Evolutionary conservation across 805 yeast genomes (phyloP).

Genomic region (Kodamaea neixiangensis): DNA sequence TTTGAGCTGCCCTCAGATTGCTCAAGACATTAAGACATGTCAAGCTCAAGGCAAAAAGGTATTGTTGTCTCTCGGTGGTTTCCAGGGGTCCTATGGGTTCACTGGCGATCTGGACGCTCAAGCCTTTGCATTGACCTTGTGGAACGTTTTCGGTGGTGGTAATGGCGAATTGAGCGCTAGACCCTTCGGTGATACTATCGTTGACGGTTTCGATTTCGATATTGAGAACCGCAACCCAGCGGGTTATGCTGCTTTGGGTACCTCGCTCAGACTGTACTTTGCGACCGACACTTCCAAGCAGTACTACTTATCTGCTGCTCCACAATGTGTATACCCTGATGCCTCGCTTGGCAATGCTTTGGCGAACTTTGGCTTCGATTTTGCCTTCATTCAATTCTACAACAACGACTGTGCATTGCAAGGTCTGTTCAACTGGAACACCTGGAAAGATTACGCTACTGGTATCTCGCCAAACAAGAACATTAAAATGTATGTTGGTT

Average conservation of each 20-base stretch:
- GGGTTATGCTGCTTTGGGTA: conserved; percentile 66
- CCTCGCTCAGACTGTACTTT: conserved; percentile 25
- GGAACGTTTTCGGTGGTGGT: conserved; percentile 28
- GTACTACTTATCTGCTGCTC: conserved; percentile 85
- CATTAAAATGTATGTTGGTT: conserved; percentile 71
- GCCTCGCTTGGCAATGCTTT: conserved; percentile 32
- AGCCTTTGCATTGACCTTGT: conserved; percentile 31
- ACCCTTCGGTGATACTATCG: conserved; percentile 70
- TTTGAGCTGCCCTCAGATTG: conserved; percentile 32
- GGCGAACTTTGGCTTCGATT: conserved; percentile 65
- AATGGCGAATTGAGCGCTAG: conserved; percentile 25
- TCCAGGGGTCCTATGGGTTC: conserved; percentile 42
- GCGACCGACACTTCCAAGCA: conserved; percentile 43
- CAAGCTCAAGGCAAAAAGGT: conserved; percentile 79
- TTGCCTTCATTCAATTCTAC: conserved; percentile 85
- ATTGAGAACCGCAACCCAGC: conserved; percentile 57
- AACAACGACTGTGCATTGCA: conserved; percentile 73
- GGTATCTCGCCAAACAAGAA: conserved; percentile 63
- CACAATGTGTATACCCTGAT: conserved; percentile 91
- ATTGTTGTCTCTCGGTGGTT: conserved; percentile 68
- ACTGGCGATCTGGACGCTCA: conserved; percentile 29
- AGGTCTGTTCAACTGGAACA: conserved; percentile 56
- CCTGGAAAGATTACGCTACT: conserved; percentile 69
- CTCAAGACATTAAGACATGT: conserved; percentile 69
- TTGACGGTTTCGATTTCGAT: conserved; percentile 86